A percentile compares a stretch with the other conserved stretches of the same genome.
Evolutionary conservation across 1,284 basidiomycete genomes (phyloP).

Genomic region (Malassezia brasiliensis): DNA sequence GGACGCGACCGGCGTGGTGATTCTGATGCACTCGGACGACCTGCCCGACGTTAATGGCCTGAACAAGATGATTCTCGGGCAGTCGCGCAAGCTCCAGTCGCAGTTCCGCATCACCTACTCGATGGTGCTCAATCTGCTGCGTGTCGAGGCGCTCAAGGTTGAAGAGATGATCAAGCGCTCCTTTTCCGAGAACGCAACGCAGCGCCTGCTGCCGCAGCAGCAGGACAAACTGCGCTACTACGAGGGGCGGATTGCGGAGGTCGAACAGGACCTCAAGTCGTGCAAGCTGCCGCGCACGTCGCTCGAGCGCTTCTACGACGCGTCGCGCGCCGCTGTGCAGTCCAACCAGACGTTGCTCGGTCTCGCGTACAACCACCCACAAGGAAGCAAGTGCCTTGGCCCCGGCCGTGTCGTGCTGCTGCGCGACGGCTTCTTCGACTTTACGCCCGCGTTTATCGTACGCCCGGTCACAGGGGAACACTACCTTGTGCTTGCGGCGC

Average conservation of each 20-base stretch:
- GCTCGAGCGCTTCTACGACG: constrained; percentile 69
- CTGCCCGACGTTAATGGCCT: constrained; percentile 60
- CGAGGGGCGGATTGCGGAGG: constrained; percentile 61
- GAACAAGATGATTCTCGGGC: constrained; percentile 83
- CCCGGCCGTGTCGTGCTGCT: constrained; percentile 74
- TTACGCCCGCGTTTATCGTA: constrained; percentile 66
- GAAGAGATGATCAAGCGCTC: constrained; percentile 99
- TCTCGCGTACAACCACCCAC: constrained; percentile 59
- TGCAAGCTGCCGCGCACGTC: constrained; percentile 50
- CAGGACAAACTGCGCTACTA: constrained; percentile 74
- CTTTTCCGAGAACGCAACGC: constrained; percentile 95
- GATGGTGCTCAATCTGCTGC: constrained; percentile 94
- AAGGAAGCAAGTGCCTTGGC: constrained; percentile 61
- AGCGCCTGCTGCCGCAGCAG: constrained; percentile 82
- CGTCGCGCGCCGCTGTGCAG: constrained; percentile 60
- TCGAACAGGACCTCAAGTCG: constrained; percentile 49
- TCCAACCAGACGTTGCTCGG: constrained; percentile 61
- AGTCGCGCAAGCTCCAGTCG: constrained; percentile 80
- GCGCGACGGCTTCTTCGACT: constrained; percentile 68
- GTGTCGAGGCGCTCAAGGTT: constrained; percentile 88
- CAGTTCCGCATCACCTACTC: constrained; percentile 98
- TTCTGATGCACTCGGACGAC: constrained; percentile 67
- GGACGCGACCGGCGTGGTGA: constrained; percentile 89
- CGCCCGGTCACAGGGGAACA: constrained; percentile 57
- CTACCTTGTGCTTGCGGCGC: constrained; percentile 69